Percentiles rank a stretch among this genome's conserved stretches.
These are phyloP conservation scores for Malassezia caprae DNA, from an alignment of 1,284 basidiomycete species.

Conservation along the genomic window DNA sequence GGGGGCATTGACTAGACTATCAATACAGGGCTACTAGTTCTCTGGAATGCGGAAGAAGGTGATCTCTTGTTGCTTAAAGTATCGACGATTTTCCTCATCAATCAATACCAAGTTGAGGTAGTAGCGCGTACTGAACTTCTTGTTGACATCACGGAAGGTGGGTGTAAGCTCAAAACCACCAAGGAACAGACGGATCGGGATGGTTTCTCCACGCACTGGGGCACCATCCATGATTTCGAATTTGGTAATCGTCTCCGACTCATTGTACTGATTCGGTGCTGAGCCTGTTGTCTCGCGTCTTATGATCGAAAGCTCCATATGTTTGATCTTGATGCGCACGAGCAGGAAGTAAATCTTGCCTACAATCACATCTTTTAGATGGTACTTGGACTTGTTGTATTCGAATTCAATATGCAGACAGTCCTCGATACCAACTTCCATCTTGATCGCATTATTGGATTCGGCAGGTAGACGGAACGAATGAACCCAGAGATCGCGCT, in stretches of 20 bases:
- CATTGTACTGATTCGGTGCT: slow-evolving; percentile 90
- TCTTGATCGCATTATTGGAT: slow-evolving; percentile 93
- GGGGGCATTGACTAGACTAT: neutral
- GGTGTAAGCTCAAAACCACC: slow-evolving; percentile 97
- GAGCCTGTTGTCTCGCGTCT: slow-evolving; percentile 84
- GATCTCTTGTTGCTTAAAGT: slow-evolving; percentile 61
- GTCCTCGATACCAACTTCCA: slow-evolving; percentile 99
- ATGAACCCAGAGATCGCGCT: slow-evolving; percentile 93
- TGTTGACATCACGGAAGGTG: slow-evolving; percentile 97
- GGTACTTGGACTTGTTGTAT: slow-evolving; percentile 99
- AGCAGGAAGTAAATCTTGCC: slow-evolving; percentile 98
- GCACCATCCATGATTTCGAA: slow-evolving; percentile 80
- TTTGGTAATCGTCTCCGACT: slow-evolving; percentile 97
- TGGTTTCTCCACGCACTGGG: slow-evolving; percentile 83
- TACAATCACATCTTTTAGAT: slow-evolving; percentile 96
- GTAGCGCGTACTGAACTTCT: slow-evolving; percentile 93
- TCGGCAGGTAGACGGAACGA: slow-evolving; percentile 97
- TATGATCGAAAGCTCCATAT: slow-evolving; percentile 98
- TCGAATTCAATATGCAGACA: slow-evolving; percentile 98
- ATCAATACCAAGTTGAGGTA: slow-evolving; percentile 86
- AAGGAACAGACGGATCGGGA: slow-evolving; percentile 91
- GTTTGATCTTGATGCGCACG: slow-evolving; percentile 98
- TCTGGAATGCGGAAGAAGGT: slow-evolving; percentile 35
- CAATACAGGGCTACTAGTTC: slow-evolving; percentile 5
- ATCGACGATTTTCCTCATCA: slow-evolving; percentile 90